A percentile compares a stretch with the other conserved stretches of the same genome.
phyloP scores from a whole-genome alignment of 805 yeast species.

The Nakazawaea ernobii region DNA sequence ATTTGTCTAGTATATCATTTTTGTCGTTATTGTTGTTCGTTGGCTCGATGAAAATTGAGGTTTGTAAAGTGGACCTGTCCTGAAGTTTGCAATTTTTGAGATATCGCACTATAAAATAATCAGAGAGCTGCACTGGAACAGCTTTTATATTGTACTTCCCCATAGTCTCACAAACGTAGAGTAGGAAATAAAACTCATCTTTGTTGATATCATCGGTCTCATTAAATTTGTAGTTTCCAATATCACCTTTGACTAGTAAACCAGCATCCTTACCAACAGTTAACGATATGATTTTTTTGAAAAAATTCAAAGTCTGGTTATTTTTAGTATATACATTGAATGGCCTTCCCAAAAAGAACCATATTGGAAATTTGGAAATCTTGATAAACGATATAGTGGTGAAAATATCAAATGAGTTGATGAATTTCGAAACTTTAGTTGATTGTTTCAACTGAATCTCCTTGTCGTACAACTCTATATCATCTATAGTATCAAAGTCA shows the following conservation, averaged over 20 bases:
- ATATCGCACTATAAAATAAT: not conserved
- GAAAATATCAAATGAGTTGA: not conserved
- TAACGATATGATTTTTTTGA: conserved; percentile 1
- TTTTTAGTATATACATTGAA: conserved; percentile 2
- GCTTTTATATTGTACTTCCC: not conserved
- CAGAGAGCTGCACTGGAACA: conserved; percentile 5
- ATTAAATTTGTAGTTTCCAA: not conserved
- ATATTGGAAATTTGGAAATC: conserved; percentile 3
- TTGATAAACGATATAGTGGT: conserved; percentile 4
- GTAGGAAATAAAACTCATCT: conserved; percentile 4
- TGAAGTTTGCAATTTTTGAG: not conserved
- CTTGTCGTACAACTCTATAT: not conserved
- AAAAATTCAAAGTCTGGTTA: not conserved
- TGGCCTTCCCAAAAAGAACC: conserved; percentile 8
- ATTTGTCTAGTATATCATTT: conserved; percentile 9
- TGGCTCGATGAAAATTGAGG: not conserved
- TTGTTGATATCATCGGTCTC: not conserved
- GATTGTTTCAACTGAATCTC: not conserved
- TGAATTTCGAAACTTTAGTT: not conserved
- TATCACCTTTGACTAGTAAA: not conserved
- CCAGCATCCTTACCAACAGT: conserved; percentile 1
- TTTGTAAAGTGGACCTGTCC: not conserved
- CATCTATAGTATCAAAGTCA: not conserved
- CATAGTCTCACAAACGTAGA: not conserved
- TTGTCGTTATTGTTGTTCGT: not conserved